Base-by-base conservation (phyloP, 192 early-diverging fungal species). In the Gigaspora rosea region DNA sequence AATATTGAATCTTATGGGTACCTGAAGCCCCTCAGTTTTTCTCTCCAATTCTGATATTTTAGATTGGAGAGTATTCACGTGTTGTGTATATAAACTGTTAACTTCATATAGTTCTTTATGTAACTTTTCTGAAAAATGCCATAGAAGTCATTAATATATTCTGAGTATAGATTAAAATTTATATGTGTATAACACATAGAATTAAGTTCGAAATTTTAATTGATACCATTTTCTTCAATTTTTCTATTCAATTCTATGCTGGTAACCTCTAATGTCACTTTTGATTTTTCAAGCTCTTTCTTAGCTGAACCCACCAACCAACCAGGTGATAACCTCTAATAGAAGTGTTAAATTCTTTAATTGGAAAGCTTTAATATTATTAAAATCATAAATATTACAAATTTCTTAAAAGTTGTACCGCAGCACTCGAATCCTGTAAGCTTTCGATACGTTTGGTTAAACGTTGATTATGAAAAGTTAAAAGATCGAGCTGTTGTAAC, bases 181-280 rank as follows among this genome's bases (percentile, higher is more conserved):
- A 46, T 7, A 47, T 78, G n/a, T 12, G n/a, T 15, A 65, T 6
- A 48, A 56, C 4, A 15, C 41, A 56, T 56, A 56, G 16, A 0
- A 16, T 54, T 18, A 54, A 16, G 6, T 10, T 35, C 3, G 3
- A 13, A n/a, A 72, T 49, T 33, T 50, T n/a, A 62, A 15, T 22
- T 33, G 73, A 48, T 83, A 86, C 87, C 88, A 81, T 90, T 90
- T 75, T 90, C 88, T 36, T 88, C 82, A 54, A 90, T 90, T 47
- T 90, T 90, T 8, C 81, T 74, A 41, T 80, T 74, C 13, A 90
- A 66, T 27, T 90, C 88, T 46, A 81, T 74, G 22, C 81, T 85
- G 2, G 80, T 82, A 9, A 83, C 83, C 46, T 88, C 86, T 65
- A 90, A 57, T 13, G 84, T 81, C 12, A 77, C 63, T 51, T 81